Evolutionary conservation across 495 filamentous ascomycete genomes (phyloP).

Genomic region (Delitschia confertaspora): DNA sequence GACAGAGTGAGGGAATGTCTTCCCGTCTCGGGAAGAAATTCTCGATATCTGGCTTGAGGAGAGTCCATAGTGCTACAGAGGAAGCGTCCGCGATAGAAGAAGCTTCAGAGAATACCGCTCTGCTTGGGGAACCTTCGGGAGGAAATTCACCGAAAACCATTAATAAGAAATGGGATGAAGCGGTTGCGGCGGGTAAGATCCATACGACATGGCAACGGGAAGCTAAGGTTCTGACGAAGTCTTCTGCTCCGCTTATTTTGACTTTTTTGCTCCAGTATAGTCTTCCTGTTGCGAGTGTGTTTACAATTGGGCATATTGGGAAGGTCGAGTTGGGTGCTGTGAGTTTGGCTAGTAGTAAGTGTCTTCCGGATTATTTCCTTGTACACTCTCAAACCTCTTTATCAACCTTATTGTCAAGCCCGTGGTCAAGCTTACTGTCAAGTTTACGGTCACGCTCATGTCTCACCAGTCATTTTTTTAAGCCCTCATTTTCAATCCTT

Average conservation of each 20-base stretch:
- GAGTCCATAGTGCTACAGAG: slow-evolving; percentile 30
- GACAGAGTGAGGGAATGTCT: slow-evolving; percentile 19
- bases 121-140: slow-evolving; percentile 40
- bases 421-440: no score
- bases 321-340: slow-evolving; percentile 36
- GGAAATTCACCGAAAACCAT: slow-evolving; percentile 34
- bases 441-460: no score
- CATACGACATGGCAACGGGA: slow-evolving; percentile 26
- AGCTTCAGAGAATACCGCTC: slow-evolving; percentile 43
- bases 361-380: no score
- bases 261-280: slow-evolving; percentile 68
- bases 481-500: no score
- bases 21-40: slow-evolving; percentile 16
- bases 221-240: slow-evolving; percentile 46
- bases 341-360: slow-evolving; percentile 48
- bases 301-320: slow-evolving; percentile 36
- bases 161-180: slow-evolving; percentile 25
- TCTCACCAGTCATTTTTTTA: no score
- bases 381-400: neutral
- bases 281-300: slow-evolving; percentile 58
- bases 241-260: slow-evolving; percentile 52
- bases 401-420: neutral
- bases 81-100: slow-evolving; percentile 23
- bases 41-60: slow-evolving; percentile 15
- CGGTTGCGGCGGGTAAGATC: slow-evolving; percentile 24